Base-by-base conservation (phyloP, 208 protist species). In the Crithidia acanthocephali region DNA sequence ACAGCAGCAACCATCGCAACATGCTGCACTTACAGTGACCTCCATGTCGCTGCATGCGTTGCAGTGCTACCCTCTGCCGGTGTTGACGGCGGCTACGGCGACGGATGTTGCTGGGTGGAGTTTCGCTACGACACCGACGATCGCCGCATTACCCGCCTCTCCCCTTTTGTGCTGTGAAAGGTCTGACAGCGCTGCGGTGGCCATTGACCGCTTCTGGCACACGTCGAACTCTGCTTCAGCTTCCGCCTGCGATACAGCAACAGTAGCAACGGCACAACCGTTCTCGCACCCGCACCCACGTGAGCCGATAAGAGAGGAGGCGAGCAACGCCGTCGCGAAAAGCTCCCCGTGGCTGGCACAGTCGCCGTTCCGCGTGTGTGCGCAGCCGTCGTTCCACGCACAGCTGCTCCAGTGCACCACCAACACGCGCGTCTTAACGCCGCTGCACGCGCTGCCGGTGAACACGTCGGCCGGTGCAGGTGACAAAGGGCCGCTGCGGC, bases 321-420 rank as follows among this genome's bases (percentile, higher is more conserved):
- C n/a, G n/a, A n/a, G n/a, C n/a, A n/a, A n/a, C n/a, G n/a, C n/a
- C n/a, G n/a, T n/a, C n/a, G n/a, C 35, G 11, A 22, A 42, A 9
- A 4, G 32, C 0, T 28, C 68, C n/a, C 23, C 35, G 66, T 72
- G 77, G 57, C 28, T 23, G 18, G 35, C 47, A 9, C 40, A 57
- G 28, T 83, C 78, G 11, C 78, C 78, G 15, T 83, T 83, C n/a
- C 72, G 78, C 32, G 35, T 68, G 37, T 77, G 73, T 18, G 61
- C 60, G 0, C 22, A 52, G 18, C 53, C 72, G 32, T 25, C 53
- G 2, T 65, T 78, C 28, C 77, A 69, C 28, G 47, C 66, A 1
- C 52, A 57, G 16, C 67, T 79, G 44, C 60, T 35, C 7, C 45
- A 22, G 22, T 44, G n/a, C 7, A 45, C n/a, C 35, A 55, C 52